A percentile compares a stretch with the other conserved stretches of the same genome.
Evolutionary conservation across 176 grass and related monocot genomes (phyloP).

Genomic region (Zea luxurians): DNA sequence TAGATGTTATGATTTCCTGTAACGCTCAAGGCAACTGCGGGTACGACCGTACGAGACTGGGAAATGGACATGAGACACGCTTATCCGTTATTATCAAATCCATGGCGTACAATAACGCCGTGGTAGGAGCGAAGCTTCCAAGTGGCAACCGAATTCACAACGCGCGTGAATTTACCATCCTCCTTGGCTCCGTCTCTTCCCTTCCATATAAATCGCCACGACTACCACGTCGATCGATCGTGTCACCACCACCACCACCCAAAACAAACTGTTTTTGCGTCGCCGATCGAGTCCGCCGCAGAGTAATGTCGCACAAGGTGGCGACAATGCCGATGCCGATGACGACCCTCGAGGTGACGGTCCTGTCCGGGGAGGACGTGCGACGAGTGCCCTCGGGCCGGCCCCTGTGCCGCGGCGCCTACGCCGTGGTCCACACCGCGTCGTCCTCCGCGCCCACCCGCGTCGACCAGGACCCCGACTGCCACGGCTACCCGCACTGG

Average conservation of each 20-base stretch:
- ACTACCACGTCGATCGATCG: background rate
- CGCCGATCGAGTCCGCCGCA: background rate
- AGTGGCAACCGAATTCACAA: background rate
- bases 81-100: too few species aligned
- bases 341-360: slow-evolving; percentile 45
- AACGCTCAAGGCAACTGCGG: too few species aligned
- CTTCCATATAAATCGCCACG: background rate
- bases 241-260: background rate
- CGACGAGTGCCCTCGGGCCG: background rate
- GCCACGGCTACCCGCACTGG: slow-evolving; percentile 61
- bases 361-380: slow-evolving; percentile 50
- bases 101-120: background rate
- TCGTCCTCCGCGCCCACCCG: slow-evolving; percentile 7
- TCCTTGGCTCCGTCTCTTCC: background rate
- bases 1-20: too few species aligned
- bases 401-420: slow-evolving; percentile 17
- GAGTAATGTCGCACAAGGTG: background rate
- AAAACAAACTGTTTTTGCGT: background rate
- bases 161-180: background rate
- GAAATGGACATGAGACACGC: too few species aligned
- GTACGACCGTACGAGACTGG: too few species aligned
- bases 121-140: background rate
- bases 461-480: slow-evolving; percentile 27
- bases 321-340: background rate
- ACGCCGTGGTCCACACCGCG: slow-evolving; percentile 32